Percentiles rank a stretch among this genome's conserved stretches.
Conservation (phyloP, 768 basidiomycete genomes). For the Melanogaster broomeanus region DNA sequence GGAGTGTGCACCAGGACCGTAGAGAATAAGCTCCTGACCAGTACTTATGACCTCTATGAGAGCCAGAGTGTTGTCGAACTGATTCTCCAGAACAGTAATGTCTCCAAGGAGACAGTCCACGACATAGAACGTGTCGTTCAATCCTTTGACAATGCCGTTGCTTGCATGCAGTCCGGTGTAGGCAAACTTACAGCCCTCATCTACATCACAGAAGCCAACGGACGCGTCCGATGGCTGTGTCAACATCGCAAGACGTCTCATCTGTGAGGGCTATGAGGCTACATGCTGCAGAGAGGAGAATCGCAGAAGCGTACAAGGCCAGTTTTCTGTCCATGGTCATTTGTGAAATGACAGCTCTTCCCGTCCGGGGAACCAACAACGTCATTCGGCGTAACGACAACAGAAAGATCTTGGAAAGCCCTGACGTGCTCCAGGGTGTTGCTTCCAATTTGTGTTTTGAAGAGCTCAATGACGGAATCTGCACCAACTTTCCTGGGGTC, state of each 20-base stretch:
- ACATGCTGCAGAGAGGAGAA: background rate
- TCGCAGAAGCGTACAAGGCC: slow-evolving; percentile 45
- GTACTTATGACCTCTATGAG: slow-evolving; percentile 52
- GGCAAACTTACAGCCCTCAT: slow-evolving; percentile 62
- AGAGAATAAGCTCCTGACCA: slow-evolving; percentile 39
- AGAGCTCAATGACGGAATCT: slow-evolving; percentile 72
- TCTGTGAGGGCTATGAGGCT: slow-evolving; percentile 13
- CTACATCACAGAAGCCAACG: slow-evolving; percentile 65
- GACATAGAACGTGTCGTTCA: slow-evolving; percentile 61
- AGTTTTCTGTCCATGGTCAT: slow-evolving; percentile 59
- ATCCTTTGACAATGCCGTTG: slow-evolving; percentile 63
- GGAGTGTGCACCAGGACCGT: background rate
- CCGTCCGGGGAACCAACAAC: slow-evolving; percentile 67
- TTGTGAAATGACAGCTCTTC: slow-evolving; percentile 67
- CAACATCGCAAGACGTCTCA: slow-evolving; percentile 25
- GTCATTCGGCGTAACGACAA: slow-evolving; percentile 70
- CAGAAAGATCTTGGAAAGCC: slow-evolving; percentile 52
- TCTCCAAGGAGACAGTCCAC: slow-evolving; percentile 45
- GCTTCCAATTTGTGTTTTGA: slow-evolving; percentile 51
- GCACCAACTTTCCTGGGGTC: slow-evolving; percentile 53
- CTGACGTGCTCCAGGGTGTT: slow-evolving; percentile 49
- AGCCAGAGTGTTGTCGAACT: slow-evolving; percentile 58
- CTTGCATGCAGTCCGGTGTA: slow-evolving; percentile 48
- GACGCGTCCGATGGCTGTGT: slow-evolving; percentile 42
- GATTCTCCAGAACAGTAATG: slow-evolving; percentile 56